Percentiles rank a stretch among this genome's conserved stretches.
Evolutionary conservation across 371 early-diverging fungal genomes (phyloP).

Genomic region (Mucor plumbeus): DNA sequence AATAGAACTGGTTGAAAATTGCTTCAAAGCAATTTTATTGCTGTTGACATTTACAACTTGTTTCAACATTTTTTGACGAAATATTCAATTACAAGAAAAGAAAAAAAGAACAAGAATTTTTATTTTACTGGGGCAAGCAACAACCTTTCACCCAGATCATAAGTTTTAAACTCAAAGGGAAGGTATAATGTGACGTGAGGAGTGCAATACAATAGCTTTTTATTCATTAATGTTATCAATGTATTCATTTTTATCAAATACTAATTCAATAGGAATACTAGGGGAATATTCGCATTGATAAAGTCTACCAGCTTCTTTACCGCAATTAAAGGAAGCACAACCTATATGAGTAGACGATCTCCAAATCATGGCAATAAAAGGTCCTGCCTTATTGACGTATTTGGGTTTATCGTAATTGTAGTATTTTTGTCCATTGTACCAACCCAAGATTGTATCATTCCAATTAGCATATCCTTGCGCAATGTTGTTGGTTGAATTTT

Average conservation of each 20-base stretch:
- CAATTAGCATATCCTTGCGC: constrained; percentile 7
- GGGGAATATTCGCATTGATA: constrained; percentile 13
- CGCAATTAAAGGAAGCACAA: not conserved
- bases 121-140: constrained; percentile 18
- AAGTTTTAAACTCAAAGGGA: not conserved
- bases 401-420: not conserved
- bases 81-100: constrained; percentile 11
- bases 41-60: constrained; percentile 2
- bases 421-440: constrained; percentile 3
- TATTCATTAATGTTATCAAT: not conserved
- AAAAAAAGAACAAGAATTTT: constrained; percentile 17
- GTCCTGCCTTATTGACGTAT: not conserved
- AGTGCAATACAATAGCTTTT: not conserved
- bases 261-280: constrained; percentile 3
- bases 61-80: constrained; percentile 14
- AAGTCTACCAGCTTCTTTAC: not conserved
- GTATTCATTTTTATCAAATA: constrained; percentile 1
- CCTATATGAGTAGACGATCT: constrained; percentile 5
- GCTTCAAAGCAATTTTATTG: constrained; percentile 13
- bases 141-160: not conserved
- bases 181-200: constrained; percentile 4
- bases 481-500: not conserved
- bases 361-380: constrained; percentile 17
- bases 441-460: constrained; percentile 3
- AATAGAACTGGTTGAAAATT: constrained; percentile 38